Conservation (phyloP, 2,329 filamentous ascomycete species). For the Fusarium albidum region DNA sequence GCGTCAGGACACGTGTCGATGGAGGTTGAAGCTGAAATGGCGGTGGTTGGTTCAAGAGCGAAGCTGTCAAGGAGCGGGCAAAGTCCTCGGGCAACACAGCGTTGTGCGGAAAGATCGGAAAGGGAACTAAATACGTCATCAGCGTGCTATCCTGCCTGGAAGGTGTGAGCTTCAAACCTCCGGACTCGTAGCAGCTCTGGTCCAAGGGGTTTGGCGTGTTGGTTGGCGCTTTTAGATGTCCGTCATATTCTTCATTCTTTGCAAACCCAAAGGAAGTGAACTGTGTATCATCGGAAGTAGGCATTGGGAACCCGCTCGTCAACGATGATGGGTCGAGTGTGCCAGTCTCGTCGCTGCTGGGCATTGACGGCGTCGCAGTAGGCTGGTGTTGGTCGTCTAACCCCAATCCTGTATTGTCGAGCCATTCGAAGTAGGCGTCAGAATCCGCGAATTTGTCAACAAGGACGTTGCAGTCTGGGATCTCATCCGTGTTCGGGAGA, state of each 20-base stretch:
- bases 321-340: conserved; percentile 52
- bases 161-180: conserved; percentile 23
- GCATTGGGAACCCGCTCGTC: conserved; percentile 8
- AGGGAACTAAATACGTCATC: conserved; percentile 18
- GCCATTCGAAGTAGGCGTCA: conserved; percentile 42
- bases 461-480: conserved; percentile 5
- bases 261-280: conserved; percentile 38
- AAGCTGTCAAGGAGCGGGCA: conserved; percentile 55
- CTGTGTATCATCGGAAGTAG: conserved; percentile 13
- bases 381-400: conserved; percentile 8
- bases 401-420: conserved; percentile 30
- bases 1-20: conserved; percentile 42
- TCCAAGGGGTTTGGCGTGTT: conserved; percentile 51
- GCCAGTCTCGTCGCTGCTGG: conserved; percentile 48
- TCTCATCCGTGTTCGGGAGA: conserved; percentile 2
- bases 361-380: background rate
- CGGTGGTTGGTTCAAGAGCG: conserved; percentile 57
- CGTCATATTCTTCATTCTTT: conserved; percentile 41
- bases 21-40: conserved; percentile 46
- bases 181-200: conserved; percentile 11
- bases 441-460: conserved; percentile 36
- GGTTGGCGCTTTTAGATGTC: conserved; percentile 48
- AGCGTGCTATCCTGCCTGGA: conserved; percentile 5
- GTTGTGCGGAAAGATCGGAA: conserved; percentile 30
- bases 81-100: conserved; percentile 44